Percentiles rank a stretch among this genome's conserved stretches.
These are phyloP conservation scores for Solanum pennellii DNA, from an alignment of 257 asterid species.

Conservation along the genomic window DNA sequence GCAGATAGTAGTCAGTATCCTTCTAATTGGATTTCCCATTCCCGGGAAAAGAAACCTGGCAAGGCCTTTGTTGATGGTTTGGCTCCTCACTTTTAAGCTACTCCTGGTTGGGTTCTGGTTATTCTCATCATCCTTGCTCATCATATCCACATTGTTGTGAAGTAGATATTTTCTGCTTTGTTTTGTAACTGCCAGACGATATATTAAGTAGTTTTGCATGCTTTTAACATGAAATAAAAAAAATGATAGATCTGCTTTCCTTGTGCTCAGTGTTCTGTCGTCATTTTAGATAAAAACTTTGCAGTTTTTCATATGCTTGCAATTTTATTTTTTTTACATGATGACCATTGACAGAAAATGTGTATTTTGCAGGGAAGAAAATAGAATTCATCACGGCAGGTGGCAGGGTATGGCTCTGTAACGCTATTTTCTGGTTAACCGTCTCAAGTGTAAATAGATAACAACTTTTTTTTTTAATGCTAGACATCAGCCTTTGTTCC, in stretches of 20 bases:
- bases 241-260: background rate
- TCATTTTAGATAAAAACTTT: background rate
- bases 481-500: slow-evolving; percentile 95
- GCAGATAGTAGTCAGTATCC: slow-evolving; percentile 94
- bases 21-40: slow-evolving; percentile 87
- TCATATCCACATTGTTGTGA: background rate
- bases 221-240: background rate
- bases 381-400: slow-evolving; percentile 87
- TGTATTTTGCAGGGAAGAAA: slow-evolving; percentile 60
- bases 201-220: background rate
- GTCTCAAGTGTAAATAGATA: background rate
- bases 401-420: slow-evolving; percentile 64
- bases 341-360: background rate
- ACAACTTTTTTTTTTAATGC: background rate
- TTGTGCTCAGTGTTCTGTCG: background rate
- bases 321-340: background rate
- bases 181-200: background rate
- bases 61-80: slow-evolving; percentile 91
- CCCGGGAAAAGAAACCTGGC: slow-evolving; percentile 91
- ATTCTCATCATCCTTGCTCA: background rate
- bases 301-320: background rate
- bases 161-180: background rate
- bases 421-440: background rate
- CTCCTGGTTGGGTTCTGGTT: slow-evolving; percentile 13
- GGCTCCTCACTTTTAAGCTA: slow-evolving; percentile 52